phyloP scores from a whole-genome alignment of 2,329 filamentous ascomycete species.

The Exophiala sp. region DNA sequence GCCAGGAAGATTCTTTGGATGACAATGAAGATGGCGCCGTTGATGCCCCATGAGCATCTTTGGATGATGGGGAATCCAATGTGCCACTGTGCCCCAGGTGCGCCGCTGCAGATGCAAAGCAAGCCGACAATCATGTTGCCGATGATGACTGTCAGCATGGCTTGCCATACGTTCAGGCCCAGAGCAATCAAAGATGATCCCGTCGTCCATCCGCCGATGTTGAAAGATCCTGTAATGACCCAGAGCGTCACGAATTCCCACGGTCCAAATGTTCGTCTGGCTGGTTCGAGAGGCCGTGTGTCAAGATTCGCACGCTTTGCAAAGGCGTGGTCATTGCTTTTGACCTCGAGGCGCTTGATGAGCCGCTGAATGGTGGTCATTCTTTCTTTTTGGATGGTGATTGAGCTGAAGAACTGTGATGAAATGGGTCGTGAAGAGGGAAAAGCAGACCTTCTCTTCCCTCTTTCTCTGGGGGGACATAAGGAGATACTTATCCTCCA shows the following conservation, averaged over 20 bases:
- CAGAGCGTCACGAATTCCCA: constrained; percentile 60
- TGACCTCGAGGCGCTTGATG: no score
- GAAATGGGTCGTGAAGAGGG: no score
- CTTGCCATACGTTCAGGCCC: constrained; percentile 29
- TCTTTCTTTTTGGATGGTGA: not conserved
- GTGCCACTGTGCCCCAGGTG: constrained; percentile 22
- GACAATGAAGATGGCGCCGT: constrained; percentile 26
- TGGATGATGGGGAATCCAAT: constrained; percentile 29
- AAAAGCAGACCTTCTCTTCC: no score
- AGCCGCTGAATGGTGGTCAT: not conserved
- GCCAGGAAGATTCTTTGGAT: constrained; percentile 23
- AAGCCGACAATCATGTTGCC: constrained; percentile 25
- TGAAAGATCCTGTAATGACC: constrained; percentile 27
- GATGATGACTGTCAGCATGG: constrained; percentile 29
- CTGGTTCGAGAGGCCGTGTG: no score
- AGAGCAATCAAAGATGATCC: constrained; percentile 31
- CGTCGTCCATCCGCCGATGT: constrained; percentile 31
- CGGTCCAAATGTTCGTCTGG: constrained; percentile 46
- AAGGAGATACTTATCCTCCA: no score
- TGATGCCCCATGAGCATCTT: constrained; percentile 21
- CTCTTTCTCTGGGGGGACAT: no score
- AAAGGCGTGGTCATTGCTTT: no score
- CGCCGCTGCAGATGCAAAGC: constrained; percentile 26
- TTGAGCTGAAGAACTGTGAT: no score
- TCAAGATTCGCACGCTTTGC: no score